Percentiles rank a stretch among this genome's conserved stretches.
Evolutionary conservation across 1,284 basidiomycete genomes (phyloP).

Genomic region (Clitocybe nebularis): DNA sequence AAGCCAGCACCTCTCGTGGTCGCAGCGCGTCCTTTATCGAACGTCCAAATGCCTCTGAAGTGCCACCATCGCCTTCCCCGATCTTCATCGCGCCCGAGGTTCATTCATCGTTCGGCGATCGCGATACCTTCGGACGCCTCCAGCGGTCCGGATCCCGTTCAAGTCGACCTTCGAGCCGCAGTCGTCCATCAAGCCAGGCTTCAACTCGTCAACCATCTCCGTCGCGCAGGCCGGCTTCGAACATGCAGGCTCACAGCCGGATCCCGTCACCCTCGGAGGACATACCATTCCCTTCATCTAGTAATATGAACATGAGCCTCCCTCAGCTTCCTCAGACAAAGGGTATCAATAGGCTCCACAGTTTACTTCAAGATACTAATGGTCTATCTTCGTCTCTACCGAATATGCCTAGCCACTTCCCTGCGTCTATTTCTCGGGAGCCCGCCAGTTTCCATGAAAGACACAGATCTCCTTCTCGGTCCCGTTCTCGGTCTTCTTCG

Average conservation of each 20-base stretch:
- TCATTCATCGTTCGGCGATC: conserved; percentile 16
- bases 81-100: conserved; percentile 19
- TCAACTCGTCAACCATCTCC: conserved; percentile 19
- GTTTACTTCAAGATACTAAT: conserved; percentile 28
- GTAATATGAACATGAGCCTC: conserved; percentile 9
- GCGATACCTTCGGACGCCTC: not conserved
- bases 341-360: conserved; percentile 29
- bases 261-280: conserved; percentile 4
- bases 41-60: not conserved
- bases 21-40: conserved; percentile 7
- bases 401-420: conserved; percentile 27
- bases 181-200: conserved; percentile 17
- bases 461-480: conserved; percentile 14
- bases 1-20: conserved; percentile 7
- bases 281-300: conserved; percentile 4
- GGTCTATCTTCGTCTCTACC: conserved; percentile 32
- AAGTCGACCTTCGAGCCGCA: conserved; percentile 18
- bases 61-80: not conserved
- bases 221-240: conserved; percentile 10
- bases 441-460: conserved; percentile 12
- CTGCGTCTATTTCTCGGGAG: conserved; percentile 23
- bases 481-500: conserved; percentile 14
- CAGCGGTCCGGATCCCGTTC: conserved; percentile 13
- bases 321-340: conserved; percentile 17
- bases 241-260: conserved; percentile 2